Base-by-base conservation (phyloP, 306 rosid genomes). In the Gastrolobium villosum region DNA sequence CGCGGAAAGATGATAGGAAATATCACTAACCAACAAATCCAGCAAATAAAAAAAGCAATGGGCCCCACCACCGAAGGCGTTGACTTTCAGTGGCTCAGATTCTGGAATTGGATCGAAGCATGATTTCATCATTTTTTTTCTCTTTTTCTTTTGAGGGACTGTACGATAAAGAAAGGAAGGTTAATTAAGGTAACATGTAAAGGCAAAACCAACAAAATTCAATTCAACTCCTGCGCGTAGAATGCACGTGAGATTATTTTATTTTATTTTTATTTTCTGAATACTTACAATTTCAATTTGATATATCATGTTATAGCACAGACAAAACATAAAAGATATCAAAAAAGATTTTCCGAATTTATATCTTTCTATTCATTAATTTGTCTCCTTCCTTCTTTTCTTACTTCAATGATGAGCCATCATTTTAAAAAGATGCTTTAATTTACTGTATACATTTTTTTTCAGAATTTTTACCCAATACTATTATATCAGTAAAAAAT, bases 31-130 rank as follows among this genome's bases (percentile, higher is more conserved):
- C 13, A 87, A 84, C 90, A 72, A 82, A 48, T 39, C 5, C 13
- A 77, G 49, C 81, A 83, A 40, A 26, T 1, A 65, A 77, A 77
- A 57, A 53, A 81, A 75, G 75, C 55, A 66, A 85, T 81, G 92
- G 92, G 79, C 49, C 2, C 83, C 77, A 81, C 85, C 83, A 50
- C 62, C 63, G 40, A 62, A 72, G 81, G 60, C 83, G 90, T 93
- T 93, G 97, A 93, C 97, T 89, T 90, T 86, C 5, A 26, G 60
- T 4, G 5, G 2, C 10, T 6, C 1, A 0, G 20, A 20, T 75
- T 35, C 53, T 49, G 82, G 69, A 71, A 82, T 35, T 57, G 50
- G 59, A 79, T 62, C 46, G 10, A 11, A 10, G n/a, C 64, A 57
- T 70, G 39, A 44, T 75, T 14, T 59, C 49, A 6, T 37, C 32